Evolutionary conservation across 371 early-diverging fungal species (phyloP).

Genomic region (Circinella umbellata): DNA sequence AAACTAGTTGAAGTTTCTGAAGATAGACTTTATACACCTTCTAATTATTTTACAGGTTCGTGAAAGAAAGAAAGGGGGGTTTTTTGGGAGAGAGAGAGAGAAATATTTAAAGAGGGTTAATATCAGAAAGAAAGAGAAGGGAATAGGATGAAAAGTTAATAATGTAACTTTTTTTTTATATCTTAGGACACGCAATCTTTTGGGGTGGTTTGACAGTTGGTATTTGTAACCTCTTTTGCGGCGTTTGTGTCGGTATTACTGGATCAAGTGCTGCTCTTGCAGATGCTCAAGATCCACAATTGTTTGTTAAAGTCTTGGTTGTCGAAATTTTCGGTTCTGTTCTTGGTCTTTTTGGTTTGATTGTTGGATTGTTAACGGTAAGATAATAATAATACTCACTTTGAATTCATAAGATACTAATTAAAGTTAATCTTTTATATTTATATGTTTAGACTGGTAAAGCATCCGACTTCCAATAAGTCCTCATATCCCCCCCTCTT

Average conservation of each 20-base stretch:
- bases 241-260: constrained; percentile 93
- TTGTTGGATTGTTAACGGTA: constrained; percentile 79
- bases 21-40: constrained; percentile 48
- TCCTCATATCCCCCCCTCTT: neutral
- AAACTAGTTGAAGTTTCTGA: constrained; percentile 69
- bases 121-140: too few relatives aligned
- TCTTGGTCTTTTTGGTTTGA: constrained; percentile 95
- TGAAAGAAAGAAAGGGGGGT: too few relatives aligned
- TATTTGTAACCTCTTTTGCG: constrained; percentile 92
- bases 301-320: constrained; percentile 96
- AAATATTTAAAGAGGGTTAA: too few relatives aligned
- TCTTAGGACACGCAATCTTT: constrained; percentile 84
- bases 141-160: too few relatives aligned
- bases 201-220: constrained; percentile 98
- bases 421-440: too few relatives aligned
- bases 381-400: constrained; percentile 13
- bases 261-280: constrained; percentile 95
- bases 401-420: too few relatives aligned
- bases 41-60: constrained; percentile 70
- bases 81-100: too few relatives aligned
- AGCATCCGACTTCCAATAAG: constrained; percentile 56
- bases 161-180: neutral
- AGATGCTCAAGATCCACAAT: constrained; percentile 92
- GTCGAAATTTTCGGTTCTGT: constrained; percentile 97
- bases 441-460: constrained; percentile 51